A percentile compares a stretch with the other conserved stretches of the same genome.
Evolutionary conservation across 2,329 filamentous ascomycete species (phyloP).

Genomic region (Pyrenochaeta sp.): DNA sequence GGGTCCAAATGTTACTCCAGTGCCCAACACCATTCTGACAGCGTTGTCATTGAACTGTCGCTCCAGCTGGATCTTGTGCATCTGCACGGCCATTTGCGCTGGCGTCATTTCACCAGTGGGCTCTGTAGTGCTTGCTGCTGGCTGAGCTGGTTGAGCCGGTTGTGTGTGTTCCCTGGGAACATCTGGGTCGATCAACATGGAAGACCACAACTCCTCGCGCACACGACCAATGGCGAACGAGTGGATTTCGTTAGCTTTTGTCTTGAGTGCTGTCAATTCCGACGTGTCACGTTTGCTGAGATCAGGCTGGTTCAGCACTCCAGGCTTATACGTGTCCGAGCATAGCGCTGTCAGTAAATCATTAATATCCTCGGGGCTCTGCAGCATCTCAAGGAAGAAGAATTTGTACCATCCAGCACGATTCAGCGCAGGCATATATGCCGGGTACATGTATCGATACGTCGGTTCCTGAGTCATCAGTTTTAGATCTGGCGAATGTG

Average conservation of each 20-base stretch:
- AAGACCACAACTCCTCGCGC: constrained; percentile 36
- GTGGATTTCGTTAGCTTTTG: constrained; percentile 33
- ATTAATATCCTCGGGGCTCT: constrained; percentile 35
- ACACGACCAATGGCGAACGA: constrained; percentile 34
- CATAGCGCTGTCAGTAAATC: constrained; percentile 37
- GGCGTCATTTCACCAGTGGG: constrained; percentile 6
- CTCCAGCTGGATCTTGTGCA: constrained; percentile 29
- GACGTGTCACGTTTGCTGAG: constrained; percentile 36
- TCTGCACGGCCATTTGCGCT: constrained; percentile 18
- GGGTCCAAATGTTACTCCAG: constrained; percentile 17
- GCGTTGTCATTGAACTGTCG: constrained; percentile 21
- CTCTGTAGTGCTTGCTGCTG: constrained; percentile 1
- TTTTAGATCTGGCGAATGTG: constrained; percentile 31
- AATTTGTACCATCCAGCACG: constrained; percentile 48
- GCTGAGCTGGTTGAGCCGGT: constrained; percentile 3
- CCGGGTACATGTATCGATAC: constrained; percentile 16
- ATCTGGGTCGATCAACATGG: constrained; percentile 28
- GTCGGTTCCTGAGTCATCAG: constrained; percentile 19
- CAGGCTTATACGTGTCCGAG: constrained; percentile 41
- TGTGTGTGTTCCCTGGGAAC: too few relatives aligned
- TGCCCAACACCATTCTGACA: constrained; percentile 19
- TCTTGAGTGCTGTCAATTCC: constrained; percentile 29
- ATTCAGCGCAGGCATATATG: constrained; percentile 46
- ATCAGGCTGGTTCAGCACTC: constrained; percentile 41
- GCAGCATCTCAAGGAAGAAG: constrained; percentile 40